Evolutionary conservation across 179 eudicot genomes (phyloP).

Genomic region (Beta corolliflora): DNA sequence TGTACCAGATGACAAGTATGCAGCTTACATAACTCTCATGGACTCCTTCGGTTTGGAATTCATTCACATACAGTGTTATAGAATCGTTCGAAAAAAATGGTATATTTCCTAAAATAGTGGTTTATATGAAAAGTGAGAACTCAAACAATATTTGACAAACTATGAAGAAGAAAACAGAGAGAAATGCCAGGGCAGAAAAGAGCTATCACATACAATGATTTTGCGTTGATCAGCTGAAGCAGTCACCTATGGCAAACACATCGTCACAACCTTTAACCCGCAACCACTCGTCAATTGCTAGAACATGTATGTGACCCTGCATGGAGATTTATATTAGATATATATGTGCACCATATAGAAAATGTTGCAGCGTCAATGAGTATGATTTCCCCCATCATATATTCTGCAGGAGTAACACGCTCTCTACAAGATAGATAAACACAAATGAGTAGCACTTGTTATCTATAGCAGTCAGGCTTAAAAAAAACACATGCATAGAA

Average conservation of each 20-base stretch:
- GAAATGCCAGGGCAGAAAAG: background rate
- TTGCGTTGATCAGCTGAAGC: constrained; percentile 83
- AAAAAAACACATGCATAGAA: constrained; percentile 20
- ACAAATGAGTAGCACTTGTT: background rate
- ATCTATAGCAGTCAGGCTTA: background rate
- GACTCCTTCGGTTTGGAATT: too few relatives aligned
- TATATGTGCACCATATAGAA: background rate
- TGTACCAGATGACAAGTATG: background rate
- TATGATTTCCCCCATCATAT: background rate
- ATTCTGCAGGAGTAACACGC: background rate
- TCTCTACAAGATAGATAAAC: background rate
- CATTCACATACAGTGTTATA: too few relatives aligned
- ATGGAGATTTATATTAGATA: constrained; percentile 13
- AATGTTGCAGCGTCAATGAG: background rate
- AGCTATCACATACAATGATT: constrained; percentile 56
- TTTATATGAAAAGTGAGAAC: too few relatives aligned
- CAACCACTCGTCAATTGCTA: constrained; percentile 92
- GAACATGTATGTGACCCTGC: constrained; percentile 69
- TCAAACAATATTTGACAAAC: too few relatives aligned
- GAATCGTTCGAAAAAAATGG: too few relatives aligned
- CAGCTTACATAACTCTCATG: background rate
- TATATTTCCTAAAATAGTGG: too few relatives aligned
- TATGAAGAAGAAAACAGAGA: too few relatives aligned
- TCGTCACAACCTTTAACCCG: constrained; percentile 62
- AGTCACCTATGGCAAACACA: constrained; percentile 83